A percentile compares a stretch with the other conserved stretches of the same genome.
Conservation (phyloP, 176 grass and related monocot genomes). For the Microstegium vimineum region DNA sequence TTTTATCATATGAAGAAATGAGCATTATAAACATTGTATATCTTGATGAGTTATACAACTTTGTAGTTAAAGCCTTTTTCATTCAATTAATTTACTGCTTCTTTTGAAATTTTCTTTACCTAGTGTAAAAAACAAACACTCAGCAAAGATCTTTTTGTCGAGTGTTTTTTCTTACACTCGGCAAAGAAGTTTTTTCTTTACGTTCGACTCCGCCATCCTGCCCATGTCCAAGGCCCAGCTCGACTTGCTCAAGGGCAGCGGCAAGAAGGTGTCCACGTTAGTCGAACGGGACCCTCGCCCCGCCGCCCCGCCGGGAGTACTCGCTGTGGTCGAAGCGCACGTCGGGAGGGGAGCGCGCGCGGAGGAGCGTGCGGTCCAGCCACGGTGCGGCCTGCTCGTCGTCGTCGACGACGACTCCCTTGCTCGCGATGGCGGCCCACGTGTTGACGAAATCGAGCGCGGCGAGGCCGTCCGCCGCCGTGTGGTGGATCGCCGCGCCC, state of each 20-base stretch:
- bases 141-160: too few species aligned
- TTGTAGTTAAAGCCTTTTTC: too few species aligned
- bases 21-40: too few species aligned
- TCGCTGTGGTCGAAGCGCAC: constrained; percentile 49
- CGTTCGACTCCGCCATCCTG: constrained; percentile 34
- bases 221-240: constrained; percentile 41
- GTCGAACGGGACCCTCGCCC: neutral
- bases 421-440: constrained; percentile 34
- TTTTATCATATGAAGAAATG: too few species aligned
- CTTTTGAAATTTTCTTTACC: too few species aligned
- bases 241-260: constrained; percentile 21
- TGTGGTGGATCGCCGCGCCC: constrained; percentile 47
- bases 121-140: too few species aligned
- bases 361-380: constrained; percentile 50
- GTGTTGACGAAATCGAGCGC: constrained; percentile 49
- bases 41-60: too few species aligned
- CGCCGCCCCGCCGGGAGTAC: constrained; percentile 26
- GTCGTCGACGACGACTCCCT: neutral
- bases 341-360: constrained; percentile 31
- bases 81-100: too few species aligned
- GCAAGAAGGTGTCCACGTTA: constrained; percentile 33
- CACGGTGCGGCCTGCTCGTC: neutral
- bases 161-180: too few species aligned
- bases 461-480: constrained; percentile 37
- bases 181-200: too few species aligned